Evolutionary conservation across 495 filamentous ascomycete species (phyloP).

Genomic region (Aspergillus taichungensis): DNA sequence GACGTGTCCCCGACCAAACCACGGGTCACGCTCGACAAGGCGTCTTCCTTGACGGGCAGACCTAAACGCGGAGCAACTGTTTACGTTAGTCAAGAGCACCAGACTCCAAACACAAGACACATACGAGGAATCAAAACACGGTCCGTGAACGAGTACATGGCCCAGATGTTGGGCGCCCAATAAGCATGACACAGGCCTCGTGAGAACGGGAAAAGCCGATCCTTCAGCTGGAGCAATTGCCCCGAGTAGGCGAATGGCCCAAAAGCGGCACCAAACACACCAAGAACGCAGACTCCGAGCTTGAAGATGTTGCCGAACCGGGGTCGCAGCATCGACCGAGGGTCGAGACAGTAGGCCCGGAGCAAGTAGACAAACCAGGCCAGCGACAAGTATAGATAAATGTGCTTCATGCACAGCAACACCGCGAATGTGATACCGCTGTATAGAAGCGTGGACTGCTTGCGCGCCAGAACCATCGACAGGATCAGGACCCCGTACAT

Average conservation of each 20-base stretch:
- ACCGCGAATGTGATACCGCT: constrained; percentile 78
- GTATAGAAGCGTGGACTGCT: constrained; percentile 62
- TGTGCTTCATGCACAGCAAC: constrained; percentile 91
- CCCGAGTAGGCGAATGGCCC: constrained; percentile 79
- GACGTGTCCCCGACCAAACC: constrained; percentile 92
- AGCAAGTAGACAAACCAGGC: constrained; percentile 94
- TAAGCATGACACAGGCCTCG: constrained; percentile 93
- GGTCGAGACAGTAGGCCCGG: constrained; percentile 78
- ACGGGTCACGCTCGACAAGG: constrained; percentile 80
- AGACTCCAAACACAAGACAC: constrained; percentile 10
- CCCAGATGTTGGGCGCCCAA: constrained; percentile 97
- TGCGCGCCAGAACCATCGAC: constrained; percentile 73
- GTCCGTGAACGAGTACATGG: constrained; percentile 89
- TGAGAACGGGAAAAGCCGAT: constrained; percentile 87
- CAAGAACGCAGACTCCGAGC: constrained; percentile 61
- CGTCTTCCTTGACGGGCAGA: constrained; percentile 59
- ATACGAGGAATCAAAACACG: constrained; percentile 70
- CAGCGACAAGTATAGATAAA: constrained; percentile 92
- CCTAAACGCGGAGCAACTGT: constrained; percentile 72
- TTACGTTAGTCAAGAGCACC: constrained; percentile 14
- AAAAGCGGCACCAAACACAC: constrained; percentile 76
- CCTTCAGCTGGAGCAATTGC: constrained; percentile 80
- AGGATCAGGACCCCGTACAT: constrained; percentile 83
- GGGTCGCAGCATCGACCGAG: constrained; percentile 65
- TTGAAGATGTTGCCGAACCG: constrained; percentile 71